These are phyloP conservation scores for Candida sojae DNA, from an alignment of 1,139 yeast genomes.

Conservation along the genomic window DNA sequence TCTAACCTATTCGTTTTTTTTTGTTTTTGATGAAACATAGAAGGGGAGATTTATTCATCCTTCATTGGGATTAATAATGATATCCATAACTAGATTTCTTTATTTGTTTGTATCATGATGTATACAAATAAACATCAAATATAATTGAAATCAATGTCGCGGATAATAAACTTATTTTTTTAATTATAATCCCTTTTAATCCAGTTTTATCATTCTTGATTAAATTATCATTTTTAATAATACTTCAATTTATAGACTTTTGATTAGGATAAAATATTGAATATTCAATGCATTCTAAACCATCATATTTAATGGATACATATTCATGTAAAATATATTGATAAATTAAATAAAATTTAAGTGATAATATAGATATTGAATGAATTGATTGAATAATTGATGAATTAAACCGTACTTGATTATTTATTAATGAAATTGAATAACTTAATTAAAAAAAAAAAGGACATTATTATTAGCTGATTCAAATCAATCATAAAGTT, in stretches of 20 bases:
- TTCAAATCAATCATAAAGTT: not conserved
- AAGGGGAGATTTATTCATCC: not conserved
- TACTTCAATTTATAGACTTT: no score
- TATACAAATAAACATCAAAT: not conserved
- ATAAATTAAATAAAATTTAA: conserved; percentile 14
- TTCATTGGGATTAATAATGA: not conserved
- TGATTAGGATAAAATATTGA: not conserved
- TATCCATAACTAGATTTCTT: not conserved
- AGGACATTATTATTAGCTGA: conserved; percentile 15
- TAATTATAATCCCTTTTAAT: not conserved
- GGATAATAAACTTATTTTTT: not conserved
- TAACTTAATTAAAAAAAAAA: conserved; percentile 15
- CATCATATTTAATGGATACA: conserved; percentile 12
- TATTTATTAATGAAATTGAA: conserved; percentile 14
- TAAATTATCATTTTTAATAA: no score
- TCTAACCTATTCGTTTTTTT: no score
- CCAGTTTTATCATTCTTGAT: no score
- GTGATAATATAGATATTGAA: conserved; percentile 6
- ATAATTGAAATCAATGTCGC: not conserved
- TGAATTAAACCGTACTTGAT: not conserved
- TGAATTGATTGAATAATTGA: conserved; percentile 2
- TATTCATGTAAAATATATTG: conserved; percentile 24
- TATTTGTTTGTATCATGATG: not conserved
- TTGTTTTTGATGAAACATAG: no score
- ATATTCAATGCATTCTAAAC: not conserved